Evolutionary conservation across 2,329 filamentous ascomycete species (phyloP).

Genomic region (Nectriaceae sp.): DNA sequence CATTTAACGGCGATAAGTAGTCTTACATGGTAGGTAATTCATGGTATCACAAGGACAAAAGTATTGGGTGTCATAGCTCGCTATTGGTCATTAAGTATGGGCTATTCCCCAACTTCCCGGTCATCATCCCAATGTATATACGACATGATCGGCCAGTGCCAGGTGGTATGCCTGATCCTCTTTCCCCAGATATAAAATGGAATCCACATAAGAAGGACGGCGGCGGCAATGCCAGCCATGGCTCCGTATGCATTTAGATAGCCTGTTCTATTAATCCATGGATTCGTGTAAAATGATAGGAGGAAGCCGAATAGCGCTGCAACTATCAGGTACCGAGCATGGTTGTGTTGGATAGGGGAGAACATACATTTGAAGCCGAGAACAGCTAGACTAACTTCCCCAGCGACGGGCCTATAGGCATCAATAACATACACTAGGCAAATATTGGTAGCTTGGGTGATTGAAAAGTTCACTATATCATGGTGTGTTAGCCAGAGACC

Average conservation of each 20-base stretch:
- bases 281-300: conserved; percentile 61
- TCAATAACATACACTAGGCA: conserved; percentile 60
- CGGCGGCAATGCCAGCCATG: conserved; percentile 57
- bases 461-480: conserved; percentile 54
- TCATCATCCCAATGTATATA: conserved; percentile 53
- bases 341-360: neutral
- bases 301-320: conserved; percentile 58
- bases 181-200: conserved; percentile 56
- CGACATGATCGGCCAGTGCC: conserved; percentile 49
- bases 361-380: conserved; percentile 55
- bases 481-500: conserved; percentile 8
- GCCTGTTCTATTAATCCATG: conserved; percentile 53
- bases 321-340: conserved; percentile 8
- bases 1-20: too few relatives aligned
- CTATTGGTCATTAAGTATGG: too few relatives aligned
- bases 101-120: conserved; percentile 56
- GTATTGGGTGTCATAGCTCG: too few relatives aligned
- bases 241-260: conserved; percentile 54
- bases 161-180: conserved; percentile 46
- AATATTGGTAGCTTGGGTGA: conserved; percentile 57
- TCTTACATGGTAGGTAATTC: too few relatives aligned
- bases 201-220: conserved; percentile 48
- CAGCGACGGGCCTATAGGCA: conserved; percentile 57
- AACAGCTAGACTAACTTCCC: conserved; percentile 55
- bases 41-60: too few relatives aligned